Base-by-base conservation (phyloP, 2,329 filamentous ascomycete genomes). In the Thermothelomyces thermophilus region DNA sequence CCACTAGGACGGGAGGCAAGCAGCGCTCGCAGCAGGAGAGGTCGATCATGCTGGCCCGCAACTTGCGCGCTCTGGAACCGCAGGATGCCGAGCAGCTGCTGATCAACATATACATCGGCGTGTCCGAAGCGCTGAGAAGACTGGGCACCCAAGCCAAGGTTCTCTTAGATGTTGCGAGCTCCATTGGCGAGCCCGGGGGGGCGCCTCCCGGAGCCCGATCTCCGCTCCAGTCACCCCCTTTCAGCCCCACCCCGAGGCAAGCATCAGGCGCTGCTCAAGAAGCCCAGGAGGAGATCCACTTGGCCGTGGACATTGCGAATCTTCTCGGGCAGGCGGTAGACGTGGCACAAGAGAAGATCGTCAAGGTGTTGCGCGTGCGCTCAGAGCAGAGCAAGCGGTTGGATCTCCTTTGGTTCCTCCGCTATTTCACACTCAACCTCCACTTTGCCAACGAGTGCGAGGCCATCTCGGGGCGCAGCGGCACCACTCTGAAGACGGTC, bases 91-190 rank as follows among this genome's bases (percentile, higher is more conserved):
- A 97, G 66, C 80, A 83, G 6, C 79, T 97, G 59, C 77, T 97
- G 13, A 74, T 82, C 26, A 87, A 82, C 50, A 86, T 95, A 14
- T 98, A 97, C 62, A 85, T 90, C 16, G 83, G 86, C 30, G 84
- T 96, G 8, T 86, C 91, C 3, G 93, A 98, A 70, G 87, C 87
- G 3, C 66, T 98, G 41, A 78, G 93, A 50, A 79, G 93, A 61
- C 72, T 96, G 7, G 89, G 88, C 16, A 90, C 89, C 0, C 91
- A 97, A 64, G 86, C 93, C 48, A 98, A 98, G 66, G 83, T 97
- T 9, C 70, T 98, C n/a, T 75, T 98, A 9, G 93, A 98, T 66
- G 87, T 95, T 17, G 93, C 90, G 1, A 95, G 90, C 64, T 84
- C 81, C 11, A 75, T 87, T 45, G 74, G 77, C 31, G 63, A 66